A percentile compares a stretch with the other conserved stretches of the same genome.
These are phyloP conservation scores for Davidsoniella eucalypti DNA, from an alignment of 2,329 filamentous ascomycete genomes.

Conservation along the genomic window DNA sequence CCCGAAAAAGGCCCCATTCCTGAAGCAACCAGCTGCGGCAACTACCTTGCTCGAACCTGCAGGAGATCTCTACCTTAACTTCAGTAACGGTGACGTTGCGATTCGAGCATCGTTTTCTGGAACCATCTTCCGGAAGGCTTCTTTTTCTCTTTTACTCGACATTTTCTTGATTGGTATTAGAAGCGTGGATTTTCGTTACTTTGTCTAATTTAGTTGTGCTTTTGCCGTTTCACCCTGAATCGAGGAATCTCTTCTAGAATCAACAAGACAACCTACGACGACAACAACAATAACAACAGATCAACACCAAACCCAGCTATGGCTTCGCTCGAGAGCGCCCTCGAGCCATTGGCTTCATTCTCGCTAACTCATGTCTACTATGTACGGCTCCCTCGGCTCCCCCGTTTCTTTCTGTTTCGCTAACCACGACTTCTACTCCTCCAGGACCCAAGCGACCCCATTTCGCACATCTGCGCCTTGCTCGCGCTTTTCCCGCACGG, in stretches of 20 bases:
- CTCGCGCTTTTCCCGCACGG: slow-evolving; percentile 87
- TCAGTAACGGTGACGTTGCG: not conserved
- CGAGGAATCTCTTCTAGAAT: too few species aligned
- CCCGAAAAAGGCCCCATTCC: too few species aligned
- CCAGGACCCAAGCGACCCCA: slow-evolving; percentile 67
- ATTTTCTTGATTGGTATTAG: too few species aligned
- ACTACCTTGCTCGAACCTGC: not conserved
- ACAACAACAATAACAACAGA: too few species aligned
- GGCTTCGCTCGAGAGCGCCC: slow-evolving; percentile 1
- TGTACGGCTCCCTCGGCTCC: slow-evolving; percentile 35
- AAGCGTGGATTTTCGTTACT: too few species aligned
- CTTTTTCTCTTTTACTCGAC: not conserved
- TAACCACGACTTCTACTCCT: not conserved
- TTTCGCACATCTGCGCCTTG: slow-evolving; percentile 84
- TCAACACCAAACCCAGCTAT: not conserved
- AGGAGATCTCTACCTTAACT: not conserved
- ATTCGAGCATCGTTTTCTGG: not conserved
- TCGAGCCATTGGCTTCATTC: slow-evolving; percentile 58
- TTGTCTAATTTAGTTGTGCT: too few species aligned
- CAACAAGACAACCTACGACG: too few species aligned
- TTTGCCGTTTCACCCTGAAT: too few species aligned
- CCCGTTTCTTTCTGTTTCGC: not conserved
- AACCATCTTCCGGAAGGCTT: not conserved
- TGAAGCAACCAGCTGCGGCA: too few species aligned
- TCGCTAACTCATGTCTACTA: slow-evolving; percentile 95